Evolutionary conservation across 768 basidiomycete species (phyloP), one percentile per base, ranked within the genome.

Genomic region (Hericium erinaceus): DNA sequence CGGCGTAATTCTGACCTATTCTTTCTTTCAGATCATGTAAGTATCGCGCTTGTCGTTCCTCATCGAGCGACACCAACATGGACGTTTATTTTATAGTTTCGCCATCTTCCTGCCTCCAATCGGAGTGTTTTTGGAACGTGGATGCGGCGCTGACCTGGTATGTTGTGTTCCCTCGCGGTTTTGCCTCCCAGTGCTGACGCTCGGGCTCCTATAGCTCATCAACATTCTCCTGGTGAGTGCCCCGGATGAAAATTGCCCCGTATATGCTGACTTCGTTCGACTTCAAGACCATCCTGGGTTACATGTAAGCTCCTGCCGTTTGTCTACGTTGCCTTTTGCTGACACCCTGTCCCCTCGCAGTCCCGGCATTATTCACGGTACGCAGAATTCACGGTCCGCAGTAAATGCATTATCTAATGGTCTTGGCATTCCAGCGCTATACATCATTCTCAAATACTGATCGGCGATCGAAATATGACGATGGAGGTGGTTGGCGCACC

Each of bases 61-160:
- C 33, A n/a, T 4, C 49, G 10, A 7, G 6, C 24, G 33, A 24
- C 24, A 39, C 22, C 22, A 22, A 18, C 24, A 26, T 39, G 44
- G 38, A 49, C 15, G 18, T 33, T 26, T 57, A 38, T 54, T 22
- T 49, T 51, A 6, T 62, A 87, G 82, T 59, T 64, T 83, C 56
- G 89, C 89, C 58, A 76, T 92, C 71, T 63, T 91, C 68, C 64
- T 92, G 13, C 90, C 92, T 10, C 93, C 93, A 58, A 67, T 95
- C 2, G 92, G 86, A 57, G 93, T 95, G 24, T 92, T 93, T 74
- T 73, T 95, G 24, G 92, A 95, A 74, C 80, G 89, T 55, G 93
- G 93, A 24, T 94, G 91, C 68, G 74, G 75, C 39, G 82, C 80
- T 20, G 91, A 94, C 69, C 71, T 95, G 48, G 83, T 88, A 65